Conservation (phyloP, 176 grass and related monocot species). For the Guadua angustifolia region DNA sequence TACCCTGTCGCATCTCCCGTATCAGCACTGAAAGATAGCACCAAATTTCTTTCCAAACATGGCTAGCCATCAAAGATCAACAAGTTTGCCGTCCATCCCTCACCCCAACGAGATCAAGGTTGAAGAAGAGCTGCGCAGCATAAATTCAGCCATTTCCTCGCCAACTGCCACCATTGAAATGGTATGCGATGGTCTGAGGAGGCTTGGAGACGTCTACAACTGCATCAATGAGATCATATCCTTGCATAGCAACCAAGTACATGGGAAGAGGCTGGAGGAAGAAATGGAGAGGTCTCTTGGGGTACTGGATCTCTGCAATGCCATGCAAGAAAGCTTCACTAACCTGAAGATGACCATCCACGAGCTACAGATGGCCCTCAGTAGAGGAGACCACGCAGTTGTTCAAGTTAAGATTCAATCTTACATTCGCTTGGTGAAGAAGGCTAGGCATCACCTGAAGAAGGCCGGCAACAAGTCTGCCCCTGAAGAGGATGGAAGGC, state of each 20-base stretch:
- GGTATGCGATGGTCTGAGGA: conserved; percentile 37
- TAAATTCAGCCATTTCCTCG: conserved; percentile 26
- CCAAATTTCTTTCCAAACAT: conserved; percentile 36
- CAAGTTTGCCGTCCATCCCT: conserved; percentile 48
- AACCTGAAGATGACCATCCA: conserved; percentile 51
- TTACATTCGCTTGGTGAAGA: conserved; percentile 43
- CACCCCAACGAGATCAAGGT: conserved; percentile 20
- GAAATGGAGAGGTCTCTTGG: conserved; percentile 56
- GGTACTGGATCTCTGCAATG: conserved; percentile 53
- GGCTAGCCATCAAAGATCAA: conserved; percentile 51
- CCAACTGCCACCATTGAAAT: conserved; percentile 29
- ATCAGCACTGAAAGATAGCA: neutral
- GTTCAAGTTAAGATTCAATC: conserved; percentile 38
- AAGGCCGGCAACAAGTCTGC: conserved; percentile 29
- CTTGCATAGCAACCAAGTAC: conserved; percentile 49
- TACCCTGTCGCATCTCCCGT: conserved; percentile 2
- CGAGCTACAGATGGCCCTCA: conserved; percentile 43
- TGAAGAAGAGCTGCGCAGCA: conserved; percentile 32
- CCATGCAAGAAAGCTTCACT: conserved; percentile 36
- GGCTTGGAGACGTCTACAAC: conserved; percentile 44
- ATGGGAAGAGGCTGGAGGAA: conserved; percentile 49
- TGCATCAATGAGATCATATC: conserved; percentile 45
- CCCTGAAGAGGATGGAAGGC: neutral
- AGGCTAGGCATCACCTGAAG: conserved; percentile 51
- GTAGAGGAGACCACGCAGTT: conserved; percentile 22